Percentiles rank a stretch among this genome's conserved stretches.
Evolutionary conservation across 306 rosid species (phyloP).

Genomic region (Datisca glomerata): DNA sequence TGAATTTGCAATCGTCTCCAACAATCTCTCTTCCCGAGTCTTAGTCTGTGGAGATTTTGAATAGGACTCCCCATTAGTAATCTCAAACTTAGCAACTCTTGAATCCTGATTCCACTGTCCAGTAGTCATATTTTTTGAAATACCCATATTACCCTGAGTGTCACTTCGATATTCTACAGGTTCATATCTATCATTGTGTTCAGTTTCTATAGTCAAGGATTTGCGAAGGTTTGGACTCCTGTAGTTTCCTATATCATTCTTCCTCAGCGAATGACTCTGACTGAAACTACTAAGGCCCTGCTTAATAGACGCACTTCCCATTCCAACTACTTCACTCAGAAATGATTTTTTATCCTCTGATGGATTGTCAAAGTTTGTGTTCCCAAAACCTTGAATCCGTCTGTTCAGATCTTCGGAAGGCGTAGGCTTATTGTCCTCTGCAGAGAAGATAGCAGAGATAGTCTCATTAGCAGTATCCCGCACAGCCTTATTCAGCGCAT

Average conservation of each 20-base stretch:
- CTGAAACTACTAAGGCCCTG: constrained; percentile 76
- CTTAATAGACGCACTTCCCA: constrained; percentile 94
- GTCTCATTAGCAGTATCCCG: constrained; percentile 84
- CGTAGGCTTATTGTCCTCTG: constrained; percentile 62
- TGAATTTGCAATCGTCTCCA: constrained; percentile 88
- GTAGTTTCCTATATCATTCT: constrained; percentile 72
- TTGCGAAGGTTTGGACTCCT: constrained; percentile 80
- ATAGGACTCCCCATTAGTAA: constrained; percentile 46
- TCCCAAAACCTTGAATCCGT: constrained; percentile 97
- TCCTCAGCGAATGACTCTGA: constrained; percentile 63
- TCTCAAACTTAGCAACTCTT: constrained; percentile 33
- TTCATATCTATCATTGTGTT: constrained; percentile 54
- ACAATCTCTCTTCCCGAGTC: constrained; percentile 76
- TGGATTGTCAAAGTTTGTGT: constrained; percentile 50
- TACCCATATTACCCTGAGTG: constrained; percentile 43
- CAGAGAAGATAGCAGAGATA: constrained; percentile 65
- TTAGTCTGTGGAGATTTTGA: constrained; percentile 43
- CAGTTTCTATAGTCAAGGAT: constrained; percentile 69
- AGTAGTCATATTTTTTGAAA: constrained; percentile 36
- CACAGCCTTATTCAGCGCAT: constrained; percentile 89
- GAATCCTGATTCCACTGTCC: constrained; percentile 75
- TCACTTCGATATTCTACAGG: constrained; percentile 56
- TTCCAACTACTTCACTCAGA: constrained; percentile 91
- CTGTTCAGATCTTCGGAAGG: constrained; percentile 71
- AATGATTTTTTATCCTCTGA: constrained; percentile 71